Conservation (phyloP, 1,139 yeast genomes). For the Hansenula lynferdii region DNA sequence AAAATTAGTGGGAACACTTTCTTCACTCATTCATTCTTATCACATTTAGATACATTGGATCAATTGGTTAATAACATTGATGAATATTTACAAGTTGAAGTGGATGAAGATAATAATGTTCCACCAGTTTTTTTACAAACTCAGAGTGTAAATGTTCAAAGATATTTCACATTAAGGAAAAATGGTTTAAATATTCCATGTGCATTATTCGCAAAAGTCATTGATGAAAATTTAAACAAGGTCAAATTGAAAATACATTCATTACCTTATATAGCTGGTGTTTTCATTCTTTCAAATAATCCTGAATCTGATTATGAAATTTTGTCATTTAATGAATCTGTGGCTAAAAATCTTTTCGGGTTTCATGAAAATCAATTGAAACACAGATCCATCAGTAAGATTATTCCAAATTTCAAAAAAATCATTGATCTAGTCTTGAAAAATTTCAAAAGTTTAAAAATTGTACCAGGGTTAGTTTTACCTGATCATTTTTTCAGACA, state of each 20-base stretch:
- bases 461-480: constrained; percentile 51
- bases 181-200: constrained; percentile 51
- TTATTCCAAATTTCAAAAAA: constrained; percentile 63
- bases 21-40: constrained; percentile 20
- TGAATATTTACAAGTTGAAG: constrained; percentile 22
- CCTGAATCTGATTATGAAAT: constrained; percentile 32
- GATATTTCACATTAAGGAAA: constrained; percentile 60
- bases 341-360: constrained; percentile 78
- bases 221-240: constrained; percentile 40
- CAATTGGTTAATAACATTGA: constrained; percentile 25
- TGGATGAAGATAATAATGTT: constrained; percentile 24
- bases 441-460: constrained; percentile 35
- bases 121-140: constrained; percentile 38
- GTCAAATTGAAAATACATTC: constrained; percentile 62
- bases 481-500: constrained; percentile 90
- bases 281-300: constrained; percentile 59
- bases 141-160: constrained; percentile 42
- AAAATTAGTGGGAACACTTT: constrained; percentile 27
- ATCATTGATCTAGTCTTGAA: constrained; percentile 46
- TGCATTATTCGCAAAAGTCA: constrained; percentile 60
- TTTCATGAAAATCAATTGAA: constrained; percentile 42
- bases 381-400: constrained; percentile 45
- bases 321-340: constrained; percentile 71
- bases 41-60: constrained; percentile 22
- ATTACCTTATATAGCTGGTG: constrained; percentile 84